These are phyloP conservation scores for Globisporangium lucens DNA, from an alignment of 352 stramenopile species.

Conservation along the genomic window DNA sequence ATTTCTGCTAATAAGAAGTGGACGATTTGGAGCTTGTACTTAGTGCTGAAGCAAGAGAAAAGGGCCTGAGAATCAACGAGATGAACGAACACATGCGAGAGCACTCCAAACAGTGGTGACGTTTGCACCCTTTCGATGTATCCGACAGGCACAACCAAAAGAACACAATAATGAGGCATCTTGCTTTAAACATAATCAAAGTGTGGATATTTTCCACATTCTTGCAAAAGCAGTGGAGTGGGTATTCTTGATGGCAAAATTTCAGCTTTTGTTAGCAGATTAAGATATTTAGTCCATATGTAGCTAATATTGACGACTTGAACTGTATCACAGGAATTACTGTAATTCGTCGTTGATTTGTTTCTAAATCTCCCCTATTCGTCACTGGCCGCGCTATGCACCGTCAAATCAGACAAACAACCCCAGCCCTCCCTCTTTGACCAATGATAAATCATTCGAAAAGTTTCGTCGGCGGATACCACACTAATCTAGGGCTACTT, in stretches of 20 bases:
- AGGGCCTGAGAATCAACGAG: too few relatives aligned
- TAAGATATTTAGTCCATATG: not conserved
- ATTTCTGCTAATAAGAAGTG: not conserved
- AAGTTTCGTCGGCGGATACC: not conserved
- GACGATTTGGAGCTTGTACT: not conserved
- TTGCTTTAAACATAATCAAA: not conserved
- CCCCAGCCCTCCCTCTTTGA: conserved; percentile 2
- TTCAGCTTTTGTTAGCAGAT: not conserved
- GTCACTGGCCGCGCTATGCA: not conserved
- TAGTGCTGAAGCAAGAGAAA: not conserved
- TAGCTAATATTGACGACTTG: not conserved
- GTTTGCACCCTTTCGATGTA: not conserved
- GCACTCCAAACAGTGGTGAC: not conserved
- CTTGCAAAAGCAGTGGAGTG: too few relatives aligned
- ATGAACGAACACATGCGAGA: not conserved
- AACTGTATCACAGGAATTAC: not conserved
- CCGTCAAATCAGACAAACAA: conserved; percentile 5
- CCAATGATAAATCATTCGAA: conserved; percentile 7
- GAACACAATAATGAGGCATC: not conserved
- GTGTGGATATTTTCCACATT: not conserved
- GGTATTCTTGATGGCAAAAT: not conserved
- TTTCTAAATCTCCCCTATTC: not conserved
- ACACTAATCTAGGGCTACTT: not conserved
- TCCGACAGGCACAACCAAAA: not conserved
- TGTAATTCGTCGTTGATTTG: conserved; percentile 1